Conservation (phyloP, 225 moss, liverwort and hornwort genomes). For the Pseudoscleropodium purum region DNA sequence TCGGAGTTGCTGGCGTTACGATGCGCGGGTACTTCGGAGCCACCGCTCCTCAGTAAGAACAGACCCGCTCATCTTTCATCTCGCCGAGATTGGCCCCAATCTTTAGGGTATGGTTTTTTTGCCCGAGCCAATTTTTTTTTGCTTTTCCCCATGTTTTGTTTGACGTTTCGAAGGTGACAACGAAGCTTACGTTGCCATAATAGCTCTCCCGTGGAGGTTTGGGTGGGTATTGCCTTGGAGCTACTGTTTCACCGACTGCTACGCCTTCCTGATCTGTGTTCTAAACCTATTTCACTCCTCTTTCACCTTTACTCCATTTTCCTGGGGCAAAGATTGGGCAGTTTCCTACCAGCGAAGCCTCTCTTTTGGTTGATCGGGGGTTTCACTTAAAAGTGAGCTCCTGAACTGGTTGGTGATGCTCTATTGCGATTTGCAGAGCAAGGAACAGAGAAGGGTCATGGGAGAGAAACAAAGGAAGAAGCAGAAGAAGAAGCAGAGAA, state of each 20-base stretch:
- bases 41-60: not conserved
- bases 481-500: slow-evolving; percentile 2
- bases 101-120: not conserved
- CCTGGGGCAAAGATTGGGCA: not conserved
- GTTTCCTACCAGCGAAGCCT: not conserved
- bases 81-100: not conserved
- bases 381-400: not conserved
- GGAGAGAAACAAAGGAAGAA: not conserved
- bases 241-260: not conserved
- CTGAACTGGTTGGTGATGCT: not conserved
- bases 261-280: not conserved
- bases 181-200: not conserved
- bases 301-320: not conserved
- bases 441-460: slow-evolving; percentile 8
- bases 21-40: not conserved
- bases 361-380: not conserved
- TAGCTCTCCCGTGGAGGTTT: not conserved
- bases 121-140: not conserved
- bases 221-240: not conserved
- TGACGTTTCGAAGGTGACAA: not conserved
- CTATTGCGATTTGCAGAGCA: not conserved
- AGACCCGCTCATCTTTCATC: not conserved
- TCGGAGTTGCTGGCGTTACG: not conserved
- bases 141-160: not conserved
- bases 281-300: not conserved